phyloP scores from a whole-genome alignment of 306 rosid genomes.

The Citrullus amarus region DNA sequence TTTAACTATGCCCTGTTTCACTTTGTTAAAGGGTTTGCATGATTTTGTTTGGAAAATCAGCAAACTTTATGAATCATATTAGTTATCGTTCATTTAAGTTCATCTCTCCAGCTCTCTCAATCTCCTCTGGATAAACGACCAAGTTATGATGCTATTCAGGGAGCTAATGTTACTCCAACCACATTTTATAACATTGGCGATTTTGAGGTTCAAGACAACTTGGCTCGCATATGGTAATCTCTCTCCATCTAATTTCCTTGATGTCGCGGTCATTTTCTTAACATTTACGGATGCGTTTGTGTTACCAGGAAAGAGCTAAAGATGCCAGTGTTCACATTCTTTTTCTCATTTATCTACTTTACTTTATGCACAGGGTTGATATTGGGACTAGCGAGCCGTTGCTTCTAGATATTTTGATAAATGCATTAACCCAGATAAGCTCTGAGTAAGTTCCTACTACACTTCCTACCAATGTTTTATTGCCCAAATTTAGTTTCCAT shows the following conservation, averaged over 20 bases:
- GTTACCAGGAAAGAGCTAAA: not conserved
- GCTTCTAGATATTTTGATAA: constrained; percentile 72
- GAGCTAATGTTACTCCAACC: constrained; percentile 69
- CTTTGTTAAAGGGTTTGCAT: not conserved
- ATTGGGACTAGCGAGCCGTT: constrained; percentile 71
- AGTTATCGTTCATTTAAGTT: not conserved
- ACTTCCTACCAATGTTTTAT: not conserved
- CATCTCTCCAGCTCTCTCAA: constrained; percentile 54
- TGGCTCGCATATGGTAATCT: constrained; percentile 78
- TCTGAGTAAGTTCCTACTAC: constrained; percentile 54
- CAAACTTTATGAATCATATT: not conserved
- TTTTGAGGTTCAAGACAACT: constrained; percentile 84
- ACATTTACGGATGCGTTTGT: not conserved
- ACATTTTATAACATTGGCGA: constrained; percentile 87
- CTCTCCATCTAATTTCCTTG: not conserved
- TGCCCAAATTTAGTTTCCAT: not conserved
- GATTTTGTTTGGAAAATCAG: not conserved
- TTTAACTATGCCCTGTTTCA: not conserved
- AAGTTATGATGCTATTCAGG: constrained; percentile 61
- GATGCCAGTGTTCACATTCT: not conserved
- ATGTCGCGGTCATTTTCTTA: not conserved
- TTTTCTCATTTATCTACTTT: constrained; percentile 13
- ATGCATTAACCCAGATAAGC: constrained; percentile 83
- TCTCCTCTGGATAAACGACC: constrained; percentile 64
- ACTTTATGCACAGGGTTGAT: constrained; percentile 46